phyloP scores from a whole-genome alignment of 257 asterid genomes.

The Orobanche coerulescens region DNA sequence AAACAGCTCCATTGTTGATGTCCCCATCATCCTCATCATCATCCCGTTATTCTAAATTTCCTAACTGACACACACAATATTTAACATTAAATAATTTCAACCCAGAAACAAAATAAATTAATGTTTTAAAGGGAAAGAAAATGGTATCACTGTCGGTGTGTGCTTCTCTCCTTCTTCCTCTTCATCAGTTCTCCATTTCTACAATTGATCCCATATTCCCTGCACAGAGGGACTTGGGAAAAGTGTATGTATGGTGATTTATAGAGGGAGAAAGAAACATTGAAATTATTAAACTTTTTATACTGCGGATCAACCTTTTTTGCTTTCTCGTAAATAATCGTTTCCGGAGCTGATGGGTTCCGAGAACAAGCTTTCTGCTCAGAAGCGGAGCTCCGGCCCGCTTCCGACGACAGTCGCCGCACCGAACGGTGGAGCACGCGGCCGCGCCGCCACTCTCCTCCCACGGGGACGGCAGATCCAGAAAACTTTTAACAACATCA shows the following conservation, averaged over 20 bases:
- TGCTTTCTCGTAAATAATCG: background rate
- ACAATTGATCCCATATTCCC: conserved; percentile 7
- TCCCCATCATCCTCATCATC: conserved; percentile 3
- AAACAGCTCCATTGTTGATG: conserved; percentile 30
- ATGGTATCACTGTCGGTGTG: conserved; percentile 26
- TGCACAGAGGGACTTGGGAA: background rate
- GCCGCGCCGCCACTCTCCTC: conserved; percentile 34
- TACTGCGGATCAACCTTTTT: background rate
- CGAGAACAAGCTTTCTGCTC: conserved; percentile 51
- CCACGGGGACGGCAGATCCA: conserved; percentile 73
- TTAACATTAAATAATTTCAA: conserved; percentile 5
- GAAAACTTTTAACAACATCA: conserved; percentile 63
- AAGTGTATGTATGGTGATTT: background rate
- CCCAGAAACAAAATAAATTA: background rate
- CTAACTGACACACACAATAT: conserved; percentile 12
- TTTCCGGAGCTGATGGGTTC: conserved; percentile 41
- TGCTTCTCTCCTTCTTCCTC: conserved; percentile 6
- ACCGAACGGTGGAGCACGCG: conserved; percentile 40
- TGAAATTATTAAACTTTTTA: background rate
- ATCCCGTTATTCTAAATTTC: conserved; percentile 13
- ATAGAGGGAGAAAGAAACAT: background rate
- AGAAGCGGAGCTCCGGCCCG: conserved; percentile 44
- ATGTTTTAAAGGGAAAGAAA: background rate
- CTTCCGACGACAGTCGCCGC: conserved; percentile 41
- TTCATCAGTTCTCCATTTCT: conserved; percentile 21